Base-by-base conservation (phyloP, 805 yeast species). In the Barnettozyma californica region DNA sequence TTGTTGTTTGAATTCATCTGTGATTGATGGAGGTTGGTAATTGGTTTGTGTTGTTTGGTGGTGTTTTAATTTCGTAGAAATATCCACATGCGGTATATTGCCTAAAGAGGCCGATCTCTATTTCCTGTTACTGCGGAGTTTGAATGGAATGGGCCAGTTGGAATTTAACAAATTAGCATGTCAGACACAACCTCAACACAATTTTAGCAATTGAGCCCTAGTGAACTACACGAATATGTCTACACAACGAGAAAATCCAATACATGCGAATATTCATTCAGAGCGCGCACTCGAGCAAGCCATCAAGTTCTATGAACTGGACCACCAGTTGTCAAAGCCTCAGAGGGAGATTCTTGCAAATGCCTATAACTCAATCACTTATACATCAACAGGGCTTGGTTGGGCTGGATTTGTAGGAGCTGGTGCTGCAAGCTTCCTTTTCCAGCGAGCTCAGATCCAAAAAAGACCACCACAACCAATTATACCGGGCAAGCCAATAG, bases 261-360 rank as follows among this genome's bases (percentile, higher is more conserved):
- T 25, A 8, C 43, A 40, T 40, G 43, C 33, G 2, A 40, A 40
- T 23, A 18, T 26, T 9, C 31, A 40, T 9, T 47, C 50, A 7
- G 44, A 39, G 37, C 31, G 8, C 5, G 76, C 77, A 1, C 70
- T 69, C 50, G 53, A 67, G 13, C 56, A 62, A n/a, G 80, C 80
- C 2, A 61, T 73, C 46, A 63, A 67, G 26, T 77, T 80, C 57
- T 76, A 78, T 52, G 76, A 77, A 37, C 68, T 67, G 35, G 85
- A 80, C 52, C 73, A 70, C 34, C 59, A 53, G 5, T 58, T 80
- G 38, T 68, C 67, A 19, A 51, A 65, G 1, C 58, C 60, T 5
- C 81, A 80, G 42, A 60, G 85, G 37, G 54, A 59, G 18, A 66
- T 67, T 18, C 56, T 80, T 20, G 68, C 75, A 3, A 57, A 62